Conservation (phyloP, 345 rosid species). For the Clarkia xantiana region DNA sequence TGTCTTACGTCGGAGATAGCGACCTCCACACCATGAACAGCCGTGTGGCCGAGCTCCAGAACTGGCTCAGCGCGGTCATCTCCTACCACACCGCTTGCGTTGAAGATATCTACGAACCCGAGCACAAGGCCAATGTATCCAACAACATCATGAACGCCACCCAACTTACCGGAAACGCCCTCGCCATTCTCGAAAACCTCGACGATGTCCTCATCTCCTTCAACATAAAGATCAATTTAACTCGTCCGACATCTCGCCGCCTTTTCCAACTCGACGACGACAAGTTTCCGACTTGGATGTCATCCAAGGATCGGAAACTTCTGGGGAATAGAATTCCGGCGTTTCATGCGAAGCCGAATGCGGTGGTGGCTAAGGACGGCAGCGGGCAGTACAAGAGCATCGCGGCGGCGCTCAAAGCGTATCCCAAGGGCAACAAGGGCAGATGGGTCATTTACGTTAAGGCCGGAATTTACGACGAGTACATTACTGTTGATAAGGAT, state of each 20-base stretch:
- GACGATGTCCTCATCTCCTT: constrained; percentile 18
- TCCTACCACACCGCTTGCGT: constrained; percentile 43
- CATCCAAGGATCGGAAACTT: constrained; percentile 44
- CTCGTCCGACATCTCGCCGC: constrained; percentile 20
- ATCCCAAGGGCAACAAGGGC: constrained; percentile 18
- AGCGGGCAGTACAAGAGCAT: constrained; percentile 53
- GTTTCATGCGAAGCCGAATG: constrained; percentile 25
- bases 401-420: constrained; percentile 32
- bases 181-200: constrained; percentile 21
- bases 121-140: constrained; percentile 13
- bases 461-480: constrained; percentile 36
- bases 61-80: constrained; percentile 47
- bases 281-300: constrained; percentile 49
- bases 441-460: constrained; percentile 33
- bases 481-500: constrained; percentile 13
- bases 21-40: constrained; percentile 6
- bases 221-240: constrained; percentile 14
- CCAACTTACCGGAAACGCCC: constrained; percentile 33
- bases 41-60: constrained; percentile 14
- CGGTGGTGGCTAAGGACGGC: constrained; percentile 68
- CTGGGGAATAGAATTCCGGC: constrained; percentile 17
- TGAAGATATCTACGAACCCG: constrained; percentile 28
- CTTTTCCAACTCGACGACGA: constrained; percentile 18
- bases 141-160: constrained; percentile 19
- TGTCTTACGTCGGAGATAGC: constrained; percentile 13